Evolutionary conservation across 352 stramenopile species (phyloP).

Genomic region (Globisporangium barbulae): DNA sequence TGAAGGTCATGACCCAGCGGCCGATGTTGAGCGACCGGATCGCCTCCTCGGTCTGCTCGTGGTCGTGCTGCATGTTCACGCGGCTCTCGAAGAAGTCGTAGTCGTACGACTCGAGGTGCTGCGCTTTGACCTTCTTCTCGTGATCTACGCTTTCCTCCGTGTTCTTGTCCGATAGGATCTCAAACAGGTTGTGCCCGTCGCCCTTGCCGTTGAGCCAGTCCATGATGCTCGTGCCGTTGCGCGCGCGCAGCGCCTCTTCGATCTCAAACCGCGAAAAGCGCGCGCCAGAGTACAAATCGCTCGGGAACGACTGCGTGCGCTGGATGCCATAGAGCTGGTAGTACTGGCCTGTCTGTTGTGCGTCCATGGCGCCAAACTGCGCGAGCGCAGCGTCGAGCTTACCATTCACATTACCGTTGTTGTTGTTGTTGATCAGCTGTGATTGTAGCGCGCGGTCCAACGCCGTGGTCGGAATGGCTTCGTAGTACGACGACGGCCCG

Average conservation of each 20-base stretch:
- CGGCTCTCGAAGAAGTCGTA: constrained; percentile 88
- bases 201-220: constrained; percentile 61
- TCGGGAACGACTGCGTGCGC: constrained; percentile 79
- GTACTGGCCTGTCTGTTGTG: not conserved
- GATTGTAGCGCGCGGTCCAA: not conserved
- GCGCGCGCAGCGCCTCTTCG: constrained; percentile 61
- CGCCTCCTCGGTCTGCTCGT: constrained; percentile 71
- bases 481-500: constrained; percentile 1
- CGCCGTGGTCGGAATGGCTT: constrained; percentile 2
- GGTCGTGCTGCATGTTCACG: constrained; percentile 86
- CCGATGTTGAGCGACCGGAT: constrained; percentile 80
- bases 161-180: constrained; percentile 17
- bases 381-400: constrained; percentile 3
- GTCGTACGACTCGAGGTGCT: constrained; percentile 85
- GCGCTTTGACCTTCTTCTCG: constrained; percentile 76
- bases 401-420: not conserved
- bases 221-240: constrained; percentile 60
- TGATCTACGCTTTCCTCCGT: constrained; percentile 43
- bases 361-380: not conserved
- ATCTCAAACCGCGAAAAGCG: constrained; percentile 78
- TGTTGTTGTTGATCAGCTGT: not conserved
- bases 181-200: constrained; percentile 24
- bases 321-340: constrained; percentile 44
- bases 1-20: constrained; percentile 95
- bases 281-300: constrained; percentile 68